Evolutionary conservation across 352 stramenopile genomes (phyloP).

Genomic region (Phytophthora meadii): DNA sequence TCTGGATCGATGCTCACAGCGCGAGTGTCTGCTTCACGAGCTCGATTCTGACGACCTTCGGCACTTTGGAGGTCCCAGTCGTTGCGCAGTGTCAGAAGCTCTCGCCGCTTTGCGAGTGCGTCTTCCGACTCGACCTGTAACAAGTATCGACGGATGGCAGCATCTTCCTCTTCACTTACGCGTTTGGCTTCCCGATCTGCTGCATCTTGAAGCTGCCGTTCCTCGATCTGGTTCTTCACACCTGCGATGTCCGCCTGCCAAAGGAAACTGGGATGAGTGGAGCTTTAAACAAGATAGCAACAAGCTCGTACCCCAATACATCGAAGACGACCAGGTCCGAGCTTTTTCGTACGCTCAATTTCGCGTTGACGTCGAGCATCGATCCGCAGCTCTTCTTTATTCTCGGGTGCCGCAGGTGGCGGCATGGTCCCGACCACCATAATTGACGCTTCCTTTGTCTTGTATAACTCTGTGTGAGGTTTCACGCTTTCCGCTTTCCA

Average conservation of each 20-base stretch:
- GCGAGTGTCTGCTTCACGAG: slow-evolving; percentile 40
- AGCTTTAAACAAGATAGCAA: background rate
- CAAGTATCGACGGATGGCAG: slow-evolving; percentile 75
- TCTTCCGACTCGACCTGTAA: slow-evolving; percentile 82
- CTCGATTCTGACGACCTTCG: slow-evolving; percentile 34
- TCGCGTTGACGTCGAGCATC: slow-evolving; percentile 70
- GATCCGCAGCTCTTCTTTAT: slow-evolving; percentile 57
- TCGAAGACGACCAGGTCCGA: slow-evolving; percentile 66
- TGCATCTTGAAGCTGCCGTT: slow-evolving; percentile 63
- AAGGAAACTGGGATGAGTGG: slow-evolving; percentile 3
- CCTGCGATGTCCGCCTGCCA: slow-evolving; percentile 72
- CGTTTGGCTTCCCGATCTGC: slow-evolving; percentile 52
- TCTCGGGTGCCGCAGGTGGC: slow-evolving; percentile 29
- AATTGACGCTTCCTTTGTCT: background rate
- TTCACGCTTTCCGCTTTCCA: slow-evolving; percentile 12
- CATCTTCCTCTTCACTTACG: slow-evolving; percentile 58
- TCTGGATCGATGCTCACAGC: slow-evolving; percentile 61
- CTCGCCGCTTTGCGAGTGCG: slow-evolving; percentile 60
- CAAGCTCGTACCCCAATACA: slow-evolving; percentile 61
- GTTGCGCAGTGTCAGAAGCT: slow-evolving; percentile 70
- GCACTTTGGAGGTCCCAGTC: slow-evolving; percentile 65
- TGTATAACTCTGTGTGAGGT: background rate
- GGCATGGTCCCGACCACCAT: slow-evolving; percentile 41
- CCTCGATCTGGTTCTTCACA: slow-evolving; percentile 78
- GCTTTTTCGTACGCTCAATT: slow-evolving; percentile 72